A percentile compares a stretch with the other conserved stretches of the same genome.
Evolutionary conservation across 768 basidiomycete species (phyloP).

Genomic region (Pleurotus salmoneostramineus): DNA sequence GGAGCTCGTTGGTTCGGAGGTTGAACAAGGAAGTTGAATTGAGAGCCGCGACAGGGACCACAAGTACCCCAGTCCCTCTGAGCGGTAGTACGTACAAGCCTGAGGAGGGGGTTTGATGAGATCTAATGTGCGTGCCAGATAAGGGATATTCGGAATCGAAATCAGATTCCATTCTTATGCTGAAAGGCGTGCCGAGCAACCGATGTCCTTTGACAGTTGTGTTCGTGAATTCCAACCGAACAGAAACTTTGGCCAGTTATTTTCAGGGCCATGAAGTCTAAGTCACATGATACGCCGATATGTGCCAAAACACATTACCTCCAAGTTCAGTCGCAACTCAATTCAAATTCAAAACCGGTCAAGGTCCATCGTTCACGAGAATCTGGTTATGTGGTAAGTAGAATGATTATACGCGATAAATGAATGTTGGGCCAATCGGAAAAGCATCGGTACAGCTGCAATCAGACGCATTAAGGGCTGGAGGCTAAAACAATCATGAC

Average conservation of each 20-base stretch:
- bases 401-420: too few species aligned
- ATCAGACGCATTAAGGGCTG: not conserved
- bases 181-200: not conserved
- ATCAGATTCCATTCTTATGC: too few species aligned
- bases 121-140: not conserved
- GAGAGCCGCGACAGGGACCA: slow-evolving; percentile 5
- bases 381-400: too few species aligned
- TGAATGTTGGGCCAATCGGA: not conserved
- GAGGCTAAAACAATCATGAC: not conserved
- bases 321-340: not conserved
- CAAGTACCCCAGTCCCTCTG: not conserved
- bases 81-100: not conserved
- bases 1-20: not conserved
- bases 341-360: not conserved
- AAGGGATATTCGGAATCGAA: too few species aligned
- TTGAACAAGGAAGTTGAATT: slow-evolving; percentile 6
- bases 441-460: not conserved
- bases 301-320: not conserved
- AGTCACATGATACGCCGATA: not conserved
- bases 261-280: not conserved
- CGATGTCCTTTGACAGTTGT: too few species aligned
- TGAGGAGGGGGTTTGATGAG: not conserved
- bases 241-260: too few species aligned
- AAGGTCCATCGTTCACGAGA: too few species aligned
- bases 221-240: too few species aligned